phyloP scores from a whole-genome alignment of 2,329 filamentous ascomycete species.

The Chrysoporthe austroafricana region DNA sequence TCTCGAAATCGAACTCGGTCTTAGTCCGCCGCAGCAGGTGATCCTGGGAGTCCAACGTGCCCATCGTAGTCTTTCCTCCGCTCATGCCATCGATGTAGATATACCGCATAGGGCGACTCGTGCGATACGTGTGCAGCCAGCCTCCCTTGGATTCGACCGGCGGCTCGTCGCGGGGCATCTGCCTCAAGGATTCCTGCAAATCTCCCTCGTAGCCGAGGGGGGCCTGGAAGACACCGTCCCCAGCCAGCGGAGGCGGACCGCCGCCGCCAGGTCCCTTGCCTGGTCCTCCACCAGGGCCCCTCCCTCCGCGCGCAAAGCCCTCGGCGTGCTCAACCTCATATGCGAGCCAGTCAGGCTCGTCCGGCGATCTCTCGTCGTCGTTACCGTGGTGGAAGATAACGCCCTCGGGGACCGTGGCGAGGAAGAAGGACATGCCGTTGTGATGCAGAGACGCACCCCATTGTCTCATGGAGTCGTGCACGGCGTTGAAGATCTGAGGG shows the following conservation, averaged over 20 bases:
- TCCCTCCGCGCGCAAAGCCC: slow-evolving; percentile 55
- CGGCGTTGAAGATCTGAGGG: slow-evolving; percentile 71
- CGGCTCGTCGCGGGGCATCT: background rate
- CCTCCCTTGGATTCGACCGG: slow-evolving; percentile 42
- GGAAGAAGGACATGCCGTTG: slow-evolving; percentile 75
- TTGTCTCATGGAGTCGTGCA: slow-evolving; percentile 73
- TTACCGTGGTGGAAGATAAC: slow-evolving; percentile 72
- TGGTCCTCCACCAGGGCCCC: slow-evolving; percentile 11
- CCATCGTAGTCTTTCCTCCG: slow-evolving; percentile 66
- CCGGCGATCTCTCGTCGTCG: slow-evolving; percentile 47
- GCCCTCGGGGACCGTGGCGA: slow-evolving; percentile 65
- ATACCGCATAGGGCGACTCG: slow-evolving; percentile 59
- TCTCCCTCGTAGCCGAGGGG: slow-evolving; percentile 3
- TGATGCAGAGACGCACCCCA: slow-evolving; percentile 75
- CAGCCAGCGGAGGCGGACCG: background rate
- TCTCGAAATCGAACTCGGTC: slow-evolving; percentile 13
- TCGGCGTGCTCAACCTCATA: slow-evolving; percentile 78
- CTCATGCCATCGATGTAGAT: slow-evolving; percentile 74
- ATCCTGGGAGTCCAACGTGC: slow-evolving; percentile 72
- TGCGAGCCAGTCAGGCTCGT: slow-evolving; percentile 70
- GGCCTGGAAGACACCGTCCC: background rate
- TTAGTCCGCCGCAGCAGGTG: slow-evolving; percentile 55
- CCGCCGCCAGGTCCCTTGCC: slow-evolving; percentile 17
- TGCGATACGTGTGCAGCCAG: slow-evolving; percentile 69
- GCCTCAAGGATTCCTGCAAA: background rate